Conservation (phyloP, 2,329 filamentous ascomycete genomes). For the Colletotrichum sp. region DNA sequence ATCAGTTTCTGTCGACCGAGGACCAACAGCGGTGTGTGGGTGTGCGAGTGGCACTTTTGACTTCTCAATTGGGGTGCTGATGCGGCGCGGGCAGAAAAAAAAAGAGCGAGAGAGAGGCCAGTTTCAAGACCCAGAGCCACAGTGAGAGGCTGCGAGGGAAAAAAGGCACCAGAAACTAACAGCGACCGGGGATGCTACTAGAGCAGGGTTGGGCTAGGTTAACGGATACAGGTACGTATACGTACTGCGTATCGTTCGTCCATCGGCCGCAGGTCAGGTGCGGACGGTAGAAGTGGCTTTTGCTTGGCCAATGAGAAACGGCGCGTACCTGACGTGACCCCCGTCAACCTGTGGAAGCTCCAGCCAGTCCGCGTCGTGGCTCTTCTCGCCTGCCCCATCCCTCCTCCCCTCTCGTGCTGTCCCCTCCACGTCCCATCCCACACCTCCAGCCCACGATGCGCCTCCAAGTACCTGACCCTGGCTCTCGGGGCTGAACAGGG, state of each 20-base stretch:
- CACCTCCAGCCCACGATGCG: neutral
- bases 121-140: neutral
- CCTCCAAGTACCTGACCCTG: neutral
- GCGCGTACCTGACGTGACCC: slow-evolving; percentile 10
- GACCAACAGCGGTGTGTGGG: slow-evolving; percentile 10
- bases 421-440: neutral
- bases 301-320: neutral
- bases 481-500: neutral
- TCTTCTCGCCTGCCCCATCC: neutral
- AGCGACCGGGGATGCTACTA: neutral
- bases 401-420: neutral
- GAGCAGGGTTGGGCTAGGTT: neutral
- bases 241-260: neutral
- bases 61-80: neutral
- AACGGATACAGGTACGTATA: neutral
- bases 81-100: neutral
- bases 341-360: neutral
- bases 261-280: slow-evolving; percentile 10
- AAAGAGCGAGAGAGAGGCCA: neutral
- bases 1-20: neutral
- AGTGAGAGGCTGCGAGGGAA: neutral
- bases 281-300: slow-evolving; percentile 15
- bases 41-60: neutral
- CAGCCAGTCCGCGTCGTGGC: neutral
- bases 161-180: slow-evolving; percentile 13